Percentiles rank a stretch among this genome's conserved stretches.
These are phyloP conservation scores for Chlorella variabilis DNA, from an alignment of 163 green algal genomes.

Conservation along the genomic window DNA sequence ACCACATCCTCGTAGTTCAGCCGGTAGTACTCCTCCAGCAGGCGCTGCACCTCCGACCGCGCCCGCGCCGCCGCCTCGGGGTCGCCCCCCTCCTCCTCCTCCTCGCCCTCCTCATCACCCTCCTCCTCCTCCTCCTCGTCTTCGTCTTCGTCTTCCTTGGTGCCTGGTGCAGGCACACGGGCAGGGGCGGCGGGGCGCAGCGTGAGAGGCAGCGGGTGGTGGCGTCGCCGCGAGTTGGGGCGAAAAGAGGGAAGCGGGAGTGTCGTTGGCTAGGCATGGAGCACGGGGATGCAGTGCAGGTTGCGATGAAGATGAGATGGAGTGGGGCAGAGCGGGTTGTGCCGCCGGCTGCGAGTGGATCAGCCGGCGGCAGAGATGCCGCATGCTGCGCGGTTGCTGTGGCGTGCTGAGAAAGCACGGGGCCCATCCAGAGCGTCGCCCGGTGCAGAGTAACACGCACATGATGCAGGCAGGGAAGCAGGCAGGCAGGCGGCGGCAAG, in stretches of 20 bases:
- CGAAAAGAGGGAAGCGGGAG: too few species aligned
- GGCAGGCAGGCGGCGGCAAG: too few species aligned
- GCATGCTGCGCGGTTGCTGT: neutral
- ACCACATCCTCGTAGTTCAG: slow-evolving; percentile 95
- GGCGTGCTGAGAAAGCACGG: slow-evolving; percentile 16
- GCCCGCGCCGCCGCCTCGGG: slow-evolving; percentile 31
- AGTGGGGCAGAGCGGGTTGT: too few species aligned
- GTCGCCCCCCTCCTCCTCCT: slow-evolving; percentile 34
- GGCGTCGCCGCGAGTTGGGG: too few species aligned
- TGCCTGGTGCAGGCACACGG: too few species aligned
- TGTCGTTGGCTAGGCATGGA: too few species aligned
- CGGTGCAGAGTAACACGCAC: too few species aligned
- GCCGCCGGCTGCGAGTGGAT: neutral
- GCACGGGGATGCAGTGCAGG: too few species aligned
- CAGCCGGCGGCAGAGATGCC: neutral
- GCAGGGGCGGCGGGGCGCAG: neutral
- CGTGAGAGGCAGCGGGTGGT: too few species aligned
- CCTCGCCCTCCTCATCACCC: slow-evolving; percentile 26
- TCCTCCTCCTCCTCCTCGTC: slow-evolving; percentile 46
- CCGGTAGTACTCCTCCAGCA: slow-evolving; percentile 95
- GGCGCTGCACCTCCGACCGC: slow-evolving; percentile 64
- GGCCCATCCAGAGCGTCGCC: neutral
- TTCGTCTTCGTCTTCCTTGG: too few species aligned
- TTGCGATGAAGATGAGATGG: too few species aligned
- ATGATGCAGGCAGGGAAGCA: too few species aligned